Evolutionary conservation across 192 early-diverging fungal genomes (phyloP), one percentile per base, ranked within the genome.

Genomic region (Entomortierella beljakovae): DNA sequence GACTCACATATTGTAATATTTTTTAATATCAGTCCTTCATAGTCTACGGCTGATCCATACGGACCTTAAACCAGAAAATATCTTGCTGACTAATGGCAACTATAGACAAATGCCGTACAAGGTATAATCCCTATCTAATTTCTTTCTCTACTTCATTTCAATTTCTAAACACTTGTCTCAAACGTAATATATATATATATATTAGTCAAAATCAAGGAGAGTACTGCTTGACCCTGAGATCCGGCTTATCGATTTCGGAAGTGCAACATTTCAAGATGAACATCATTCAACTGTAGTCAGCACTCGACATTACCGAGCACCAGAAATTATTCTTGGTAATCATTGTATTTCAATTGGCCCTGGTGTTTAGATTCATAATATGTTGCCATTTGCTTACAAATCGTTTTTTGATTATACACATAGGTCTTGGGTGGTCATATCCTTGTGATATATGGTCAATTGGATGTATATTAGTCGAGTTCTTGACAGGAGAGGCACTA

Each of bases 381-480:
- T 38, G 37, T 13, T 50, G 16, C 7, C 23, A 18, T 10, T 53
- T 9, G 23, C 23, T 18, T 22, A 50, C 49, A 50, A 18, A 15
- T 15, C 3, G 32, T 33, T 50, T 15, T 62, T 33, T 62, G 4
- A 38, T 53, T 38, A 2, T 53, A 29, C 3, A 29, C 38, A 4
- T 65, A 83, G 83, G 84, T 26, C 70, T 95, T 38, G 95, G 95
- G 15, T 99, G 97, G 97, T 96, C 94, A 22, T 99, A 91, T 83
- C 92, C 96, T 15, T 97, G 96, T 82, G 97, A 99, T 80, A 92
- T 98, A 87, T 99, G 97, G 97, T 97, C 95, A 10, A 81, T 97
- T 58, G 97, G 97, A 9, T 99, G 97, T 86, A 97, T 99, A 52
- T 89, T 99, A 25, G 89, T 98, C 16, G 97, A 99, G 83, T 89